Conservation (phyloP, 805 yeast genomes). For the Candida patagonica region DNA sequence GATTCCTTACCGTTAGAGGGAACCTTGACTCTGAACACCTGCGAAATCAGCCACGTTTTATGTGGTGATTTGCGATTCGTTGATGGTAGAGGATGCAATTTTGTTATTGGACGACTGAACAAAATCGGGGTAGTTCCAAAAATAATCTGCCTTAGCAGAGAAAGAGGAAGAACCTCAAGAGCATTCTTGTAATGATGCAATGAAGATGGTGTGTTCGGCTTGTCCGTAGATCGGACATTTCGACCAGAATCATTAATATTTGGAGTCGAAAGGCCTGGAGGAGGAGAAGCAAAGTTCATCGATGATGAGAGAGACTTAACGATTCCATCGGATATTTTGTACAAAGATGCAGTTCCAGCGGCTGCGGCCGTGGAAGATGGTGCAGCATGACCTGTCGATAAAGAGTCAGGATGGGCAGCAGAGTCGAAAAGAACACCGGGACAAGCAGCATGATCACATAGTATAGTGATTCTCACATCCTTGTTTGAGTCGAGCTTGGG, state of each 20-base stretch:
- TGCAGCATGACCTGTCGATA: conserved; percentile 1
- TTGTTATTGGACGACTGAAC: conserved; percentile 15
- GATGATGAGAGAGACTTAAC: not conserved
- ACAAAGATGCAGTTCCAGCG: not conserved
- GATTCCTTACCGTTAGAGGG: not conserved
- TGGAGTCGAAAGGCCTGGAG: not conserved
- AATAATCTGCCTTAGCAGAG: conserved; percentile 16
- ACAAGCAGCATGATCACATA: conserved; percentile 11
- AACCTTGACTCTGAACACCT: conserved; percentile 16
- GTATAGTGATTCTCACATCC: conserved; percentile 15
- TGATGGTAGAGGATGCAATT: conserved; percentile 17
- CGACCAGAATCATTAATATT: not conserved
- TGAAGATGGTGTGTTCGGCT: conserved; percentile 1
- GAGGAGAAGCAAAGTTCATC: not conserved
- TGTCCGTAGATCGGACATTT: not conserved
- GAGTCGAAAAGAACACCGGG: conserved; percentile 14
- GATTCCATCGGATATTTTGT: not conserved
- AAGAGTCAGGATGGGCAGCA: not conserved
- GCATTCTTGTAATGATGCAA: not conserved
- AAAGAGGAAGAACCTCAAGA: conserved; percentile 7
- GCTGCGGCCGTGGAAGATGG: not conserved
- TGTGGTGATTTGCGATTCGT: not conserved
- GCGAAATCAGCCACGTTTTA: conserved; percentile 15
- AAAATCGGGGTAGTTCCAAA: conserved; percentile 20
- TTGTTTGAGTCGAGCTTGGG: conserved; percentile 9